Evolutionary conservation across 495 filamentous ascomycete species (phyloP).

Genomic region (Daldinia vernicosa): DNA sequence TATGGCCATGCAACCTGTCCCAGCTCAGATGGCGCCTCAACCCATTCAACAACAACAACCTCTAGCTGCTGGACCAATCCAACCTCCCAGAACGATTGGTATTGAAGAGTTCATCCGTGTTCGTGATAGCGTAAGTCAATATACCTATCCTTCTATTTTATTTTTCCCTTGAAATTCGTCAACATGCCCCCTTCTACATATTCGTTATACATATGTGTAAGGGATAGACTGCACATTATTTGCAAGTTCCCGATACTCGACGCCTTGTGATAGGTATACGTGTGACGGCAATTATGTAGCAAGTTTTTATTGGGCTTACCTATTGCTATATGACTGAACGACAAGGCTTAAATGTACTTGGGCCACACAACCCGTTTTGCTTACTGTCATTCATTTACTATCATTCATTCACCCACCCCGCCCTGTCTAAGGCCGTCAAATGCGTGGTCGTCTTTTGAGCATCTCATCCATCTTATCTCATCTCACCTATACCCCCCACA

Average conservation of each 20-base stretch:
- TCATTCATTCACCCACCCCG: no score
- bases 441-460: not conserved
- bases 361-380: not conserved
- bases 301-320: not conserved
- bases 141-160: constrained; percentile 26
- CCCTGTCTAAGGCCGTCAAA: not conserved
- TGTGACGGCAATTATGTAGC: not conserved
- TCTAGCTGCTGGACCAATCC: constrained; percentile 37
- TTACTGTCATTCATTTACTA: not conserved
- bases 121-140: constrained; percentile 59
- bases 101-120: constrained; percentile 60
- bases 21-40: constrained; percentile 39
- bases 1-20: constrained; percentile 40
- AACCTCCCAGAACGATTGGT: constrained; percentile 54
- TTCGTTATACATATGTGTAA: not conserved
- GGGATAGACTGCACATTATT: not conserved
- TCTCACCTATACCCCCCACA: not conserved
- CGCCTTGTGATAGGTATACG: not conserved
- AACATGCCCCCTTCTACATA: not conserved
- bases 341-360: not conserved
- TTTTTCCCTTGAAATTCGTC: constrained; percentile 6
- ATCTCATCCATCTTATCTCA: not conserved
- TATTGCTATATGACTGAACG: not conserved
- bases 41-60: constrained; percentile 44
- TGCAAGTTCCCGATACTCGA: not conserved